A percentile compares a stretch with the other conserved stretches of the same genome.
Evolutionary conservation across 2,329 filamentous ascomycete genomes (phyloP).

Genomic region (Colletotrichum eleusines): DNA sequence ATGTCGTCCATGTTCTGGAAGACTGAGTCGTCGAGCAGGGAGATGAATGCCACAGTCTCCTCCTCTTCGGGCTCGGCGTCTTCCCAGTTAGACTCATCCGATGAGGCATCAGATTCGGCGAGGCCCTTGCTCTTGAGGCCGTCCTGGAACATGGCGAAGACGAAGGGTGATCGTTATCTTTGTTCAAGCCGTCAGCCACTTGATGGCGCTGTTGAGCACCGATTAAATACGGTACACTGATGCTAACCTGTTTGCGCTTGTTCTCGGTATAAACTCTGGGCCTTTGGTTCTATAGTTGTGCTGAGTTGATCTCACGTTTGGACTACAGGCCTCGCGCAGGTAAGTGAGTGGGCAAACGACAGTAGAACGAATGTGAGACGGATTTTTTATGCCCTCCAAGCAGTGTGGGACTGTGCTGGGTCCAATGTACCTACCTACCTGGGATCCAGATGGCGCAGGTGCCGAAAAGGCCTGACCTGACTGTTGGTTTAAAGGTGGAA

Average conservation of each 20-base stretch:
- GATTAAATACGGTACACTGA: neutral
- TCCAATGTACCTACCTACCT: neutral
- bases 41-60: constrained; percentile 71
- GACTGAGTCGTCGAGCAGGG: constrained; percentile 74
- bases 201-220: neutral
- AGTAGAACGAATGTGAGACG: neutral
- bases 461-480: neutral
- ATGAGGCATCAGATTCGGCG: constrained; percentile 41
- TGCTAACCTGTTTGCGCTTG: neutral
- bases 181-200: neutral
- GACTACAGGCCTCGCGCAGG: neutral
- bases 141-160: constrained; percentile 20
- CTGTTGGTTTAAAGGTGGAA: neutral
- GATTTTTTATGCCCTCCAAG: constrained; percentile 9
- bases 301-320: constrained; percentile 3
- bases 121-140: constrained; percentile 13
- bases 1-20: constrained; percentile 75
- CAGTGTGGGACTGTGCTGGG: constrained; percentile 19
- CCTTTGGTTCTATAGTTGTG: neutral
- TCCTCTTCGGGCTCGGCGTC: constrained; percentile 73
- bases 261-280: neutral
- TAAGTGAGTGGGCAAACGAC: constrained; percentile 1
- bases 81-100: constrained; percentile 64
- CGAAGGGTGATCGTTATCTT: neutral
- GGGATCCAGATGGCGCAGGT: neutral